These are phyloP conservation scores for Nakazawaea wyomingensis DNA, from an alignment of 805 yeast genomes.

Conservation along the genomic window DNA sequence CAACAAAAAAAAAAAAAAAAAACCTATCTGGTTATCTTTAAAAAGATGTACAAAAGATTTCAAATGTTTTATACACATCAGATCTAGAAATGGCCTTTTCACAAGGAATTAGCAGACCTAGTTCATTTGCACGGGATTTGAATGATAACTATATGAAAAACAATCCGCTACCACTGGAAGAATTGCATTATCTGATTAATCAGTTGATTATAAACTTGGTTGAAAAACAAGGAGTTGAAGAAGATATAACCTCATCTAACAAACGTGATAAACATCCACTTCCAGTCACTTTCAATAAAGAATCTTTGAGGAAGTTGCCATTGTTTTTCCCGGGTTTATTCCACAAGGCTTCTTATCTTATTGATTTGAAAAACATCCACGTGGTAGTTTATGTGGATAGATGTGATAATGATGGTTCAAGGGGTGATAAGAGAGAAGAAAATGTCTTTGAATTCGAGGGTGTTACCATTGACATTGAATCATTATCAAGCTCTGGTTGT, in stretches of 20 bases:
- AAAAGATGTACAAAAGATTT: too few relatives aligned
- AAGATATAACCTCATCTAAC: neutral
- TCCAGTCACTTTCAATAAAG: neutral
- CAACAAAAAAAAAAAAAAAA: too few relatives aligned
- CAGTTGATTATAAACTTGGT: neutral
- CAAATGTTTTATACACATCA: too few relatives aligned
- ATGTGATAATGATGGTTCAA: neutral
- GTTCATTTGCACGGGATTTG: too few relatives aligned
- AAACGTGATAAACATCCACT: neutral
- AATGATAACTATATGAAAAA: too few relatives aligned
- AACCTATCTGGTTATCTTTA: too few relatives aligned
- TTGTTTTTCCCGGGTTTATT: neutral
- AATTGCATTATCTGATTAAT: neutral
- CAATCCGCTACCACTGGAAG: too few relatives aligned
- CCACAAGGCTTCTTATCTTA: neutral
- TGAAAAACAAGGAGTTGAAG: neutral
- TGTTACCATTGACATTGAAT: neutral
- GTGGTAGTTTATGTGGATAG: neutral
- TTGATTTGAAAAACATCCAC: constrained; percentile 1
- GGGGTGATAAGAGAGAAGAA: too few relatives aligned
- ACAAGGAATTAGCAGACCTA: too few relatives aligned
- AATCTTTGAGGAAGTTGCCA: neutral
- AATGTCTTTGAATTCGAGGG: neutral
- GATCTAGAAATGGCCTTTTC: too few relatives aligned
- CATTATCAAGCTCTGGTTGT: neutral